These are phyloP conservation scores for Neurospora sp. DNA, from an alignment of 495 filamentous ascomycete genomes.

Conservation along the genomic window DNA sequence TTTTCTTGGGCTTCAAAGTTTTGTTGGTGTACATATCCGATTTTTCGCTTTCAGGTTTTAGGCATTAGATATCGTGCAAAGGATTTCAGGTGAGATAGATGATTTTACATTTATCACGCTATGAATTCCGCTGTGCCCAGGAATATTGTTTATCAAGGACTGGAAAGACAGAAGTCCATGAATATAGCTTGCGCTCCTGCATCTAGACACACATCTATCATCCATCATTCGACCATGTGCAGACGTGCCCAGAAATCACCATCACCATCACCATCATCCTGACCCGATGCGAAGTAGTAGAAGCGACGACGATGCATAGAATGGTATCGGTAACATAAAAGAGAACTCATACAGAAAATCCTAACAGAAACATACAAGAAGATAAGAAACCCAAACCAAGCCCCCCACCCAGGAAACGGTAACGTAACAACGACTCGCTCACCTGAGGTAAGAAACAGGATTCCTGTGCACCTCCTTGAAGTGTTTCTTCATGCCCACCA, in stretches of 20 bases:
- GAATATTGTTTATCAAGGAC: too few relatives aligned
- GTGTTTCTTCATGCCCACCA: constrained; percentile 10
- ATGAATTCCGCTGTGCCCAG: too few relatives aligned
- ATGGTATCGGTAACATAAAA: not conserved
- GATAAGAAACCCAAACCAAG: not conserved
- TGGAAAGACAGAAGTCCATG: not conserved
- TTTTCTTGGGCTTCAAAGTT: not conserved
- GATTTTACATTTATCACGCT: not conserved
- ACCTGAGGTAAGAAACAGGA: constrained; percentile 19
- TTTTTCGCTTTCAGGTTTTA: not conserved
- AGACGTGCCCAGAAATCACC: not conserved
- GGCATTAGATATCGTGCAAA: not conserved
- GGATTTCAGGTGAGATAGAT: not conserved
- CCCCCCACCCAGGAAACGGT: not conserved
- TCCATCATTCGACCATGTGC: not conserved
- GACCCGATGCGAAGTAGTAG: not conserved
- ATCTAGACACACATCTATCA: not conserved
- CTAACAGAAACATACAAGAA: not conserved
- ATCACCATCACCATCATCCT: not conserved
- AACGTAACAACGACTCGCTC: not conserved
- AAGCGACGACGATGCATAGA: not conserved
- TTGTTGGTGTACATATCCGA: not conserved
- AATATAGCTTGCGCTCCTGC: not conserved
- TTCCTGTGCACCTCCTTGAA: constrained; percentile 24
- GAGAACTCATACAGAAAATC: not conserved